These are phyloP conservation scores for Tilletia walkeri DNA, from an alignment of 1,284 basidiomycete genomes.

Conservation along the genomic window DNA sequence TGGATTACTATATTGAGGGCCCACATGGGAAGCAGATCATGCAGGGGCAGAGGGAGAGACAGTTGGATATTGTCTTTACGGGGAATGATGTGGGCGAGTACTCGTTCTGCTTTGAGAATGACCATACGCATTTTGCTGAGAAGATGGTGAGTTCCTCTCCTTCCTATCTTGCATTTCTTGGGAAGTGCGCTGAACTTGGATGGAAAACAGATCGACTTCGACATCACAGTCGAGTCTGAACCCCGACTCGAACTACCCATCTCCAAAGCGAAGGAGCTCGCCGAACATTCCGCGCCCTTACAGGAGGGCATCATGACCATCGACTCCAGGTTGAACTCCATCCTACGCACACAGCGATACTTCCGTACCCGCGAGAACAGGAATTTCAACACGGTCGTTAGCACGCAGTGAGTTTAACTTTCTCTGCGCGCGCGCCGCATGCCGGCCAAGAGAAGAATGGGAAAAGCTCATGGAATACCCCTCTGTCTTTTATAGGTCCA, in stretches of 20 bases:
- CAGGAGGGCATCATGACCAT: conserved; percentile 46
- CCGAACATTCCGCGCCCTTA: conserved; percentile 49
- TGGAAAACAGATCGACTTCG: conserved; percentile 44
- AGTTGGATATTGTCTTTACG: conserved; percentile 95
- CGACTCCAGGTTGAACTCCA: conserved; percentile 36
- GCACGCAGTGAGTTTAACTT: conserved; percentile 35
- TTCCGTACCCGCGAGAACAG: conserved; percentile 53
- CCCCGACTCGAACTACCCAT: conserved; percentile 50
- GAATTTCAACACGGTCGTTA: conserved; percentile 47
- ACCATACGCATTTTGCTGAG: conserved; percentile 56
- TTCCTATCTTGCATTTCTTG: not conserved
- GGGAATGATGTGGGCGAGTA: conserved; percentile 93
- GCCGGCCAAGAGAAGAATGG: too few species aligned
- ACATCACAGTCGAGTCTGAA: conserved; percentile 55
- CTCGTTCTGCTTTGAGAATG: conserved; percentile 97
- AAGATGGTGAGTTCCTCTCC: conserved; percentile 37
- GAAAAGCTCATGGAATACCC: too few species aligned
- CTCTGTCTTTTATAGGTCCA: too few species aligned
- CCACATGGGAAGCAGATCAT: conserved; percentile 82
- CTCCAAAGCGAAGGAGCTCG: conserved; percentile 36
- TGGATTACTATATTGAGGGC: conserved; percentile 89
- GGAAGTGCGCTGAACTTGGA: not conserved
- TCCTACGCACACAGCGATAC: conserved; percentile 49
- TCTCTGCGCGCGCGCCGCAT: not conserved
- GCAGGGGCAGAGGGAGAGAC: conserved; percentile 80